Percentiles rank a stretch among this genome's conserved stretches.
phyloP scores from a whole-genome alignment of 1,284 basidiomycete species.

The Meripilus lineatus region DNA sequence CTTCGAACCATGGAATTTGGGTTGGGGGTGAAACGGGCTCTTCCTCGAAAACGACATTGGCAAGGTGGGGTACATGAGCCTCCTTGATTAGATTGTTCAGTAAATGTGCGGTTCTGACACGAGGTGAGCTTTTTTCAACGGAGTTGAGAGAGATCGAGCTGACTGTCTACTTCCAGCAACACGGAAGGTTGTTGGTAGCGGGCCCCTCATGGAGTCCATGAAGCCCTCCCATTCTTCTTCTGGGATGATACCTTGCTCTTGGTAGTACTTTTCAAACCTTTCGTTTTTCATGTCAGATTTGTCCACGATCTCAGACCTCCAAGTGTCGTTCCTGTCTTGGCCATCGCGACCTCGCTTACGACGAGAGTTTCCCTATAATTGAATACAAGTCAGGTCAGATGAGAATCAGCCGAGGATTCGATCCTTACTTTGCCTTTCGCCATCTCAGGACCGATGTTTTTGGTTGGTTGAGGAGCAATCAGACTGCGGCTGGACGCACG shows the following conservation, averaged over 20 bases:
- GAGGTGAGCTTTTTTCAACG: conserved; percentile 5
- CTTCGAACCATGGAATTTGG: conserved; percentile 75
- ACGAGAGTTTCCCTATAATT: neutral
- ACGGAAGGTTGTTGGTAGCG: conserved; percentile 92
- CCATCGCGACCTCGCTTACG: conserved; percentile 3
- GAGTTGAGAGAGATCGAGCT: conserved; percentile 24
- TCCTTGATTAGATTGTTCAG: conserved; percentile 73
- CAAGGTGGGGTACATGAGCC: conserved; percentile 76
- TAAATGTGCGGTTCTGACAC: conserved; percentile 59
- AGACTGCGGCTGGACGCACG: too few relatives aligned
- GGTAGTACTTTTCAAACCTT: conserved; percentile 75
- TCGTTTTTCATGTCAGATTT: conserved; percentile 67
- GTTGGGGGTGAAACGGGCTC: conserved; percentile 75
- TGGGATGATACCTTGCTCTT: conserved; percentile 64
- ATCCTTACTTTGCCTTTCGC: too few relatives aligned
- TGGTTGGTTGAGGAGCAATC: too few relatives aligned
- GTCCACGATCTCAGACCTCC: conserved; percentile 35
- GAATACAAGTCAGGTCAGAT: too few relatives aligned
- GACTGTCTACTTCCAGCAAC: conserved; percentile 87
- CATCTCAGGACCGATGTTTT: too few relatives aligned
- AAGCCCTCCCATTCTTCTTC: conserved; percentile 81
- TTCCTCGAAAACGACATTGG: conserved; percentile 75
- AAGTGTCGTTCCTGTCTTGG: conserved; percentile 13
- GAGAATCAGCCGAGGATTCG: too few relatives aligned
- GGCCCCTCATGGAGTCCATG: conserved; percentile 61